Percentiles rank a stretch among this genome's conserved stretches.
Conservation (phyloP, 75 land plant genomes). For the Picea glauca region DNA sequence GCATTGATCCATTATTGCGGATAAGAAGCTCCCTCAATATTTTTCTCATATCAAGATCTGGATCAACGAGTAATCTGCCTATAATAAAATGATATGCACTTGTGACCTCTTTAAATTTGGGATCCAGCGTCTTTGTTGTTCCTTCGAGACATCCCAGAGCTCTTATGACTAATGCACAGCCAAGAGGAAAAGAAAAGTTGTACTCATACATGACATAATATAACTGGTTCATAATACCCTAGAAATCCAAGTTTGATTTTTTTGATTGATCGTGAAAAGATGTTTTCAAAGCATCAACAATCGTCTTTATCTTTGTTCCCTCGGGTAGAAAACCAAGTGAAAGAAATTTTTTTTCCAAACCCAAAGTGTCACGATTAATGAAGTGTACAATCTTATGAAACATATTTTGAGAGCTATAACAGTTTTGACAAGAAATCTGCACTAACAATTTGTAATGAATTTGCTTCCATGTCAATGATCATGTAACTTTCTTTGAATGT, state of each 20-base stretch:
- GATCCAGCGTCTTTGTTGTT: constrained; percentile 91
- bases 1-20: constrained; percentile 80
- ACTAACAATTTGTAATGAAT: too few species aligned
- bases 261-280: constrained; percentile 72
- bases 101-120: constrained; percentile 83
- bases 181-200: constrained; percentile 87
- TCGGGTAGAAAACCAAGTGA: constrained; percentile 90
- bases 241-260: constrained; percentile 41
- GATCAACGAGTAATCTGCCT: constrained; percentile 88
- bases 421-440: too few species aligned
- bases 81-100: constrained; percentile 96
- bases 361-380: constrained; percentile 87
- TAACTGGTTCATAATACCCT: constrained; percentile 88
- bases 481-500: too few species aligned
- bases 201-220: constrained; percentile 92
- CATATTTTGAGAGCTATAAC: too few species aligned
- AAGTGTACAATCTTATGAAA: constrained; percentile 10
- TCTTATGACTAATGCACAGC: constrained; percentile 91
- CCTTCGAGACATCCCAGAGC: constrained; percentile 96
- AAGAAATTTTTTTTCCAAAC: constrained; percentile 85
- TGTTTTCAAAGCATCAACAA: constrained; percentile 56
- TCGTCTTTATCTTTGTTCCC: constrained; percentile 53
- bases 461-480: too few species aligned
- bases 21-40: constrained; percentile 86
- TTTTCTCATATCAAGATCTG: constrained; percentile 90